These are phyloP conservation scores for Exsudoporus frostii DNA, from an alignment of 768 basidiomycete genomes.

Conservation along the genomic window DNA sequence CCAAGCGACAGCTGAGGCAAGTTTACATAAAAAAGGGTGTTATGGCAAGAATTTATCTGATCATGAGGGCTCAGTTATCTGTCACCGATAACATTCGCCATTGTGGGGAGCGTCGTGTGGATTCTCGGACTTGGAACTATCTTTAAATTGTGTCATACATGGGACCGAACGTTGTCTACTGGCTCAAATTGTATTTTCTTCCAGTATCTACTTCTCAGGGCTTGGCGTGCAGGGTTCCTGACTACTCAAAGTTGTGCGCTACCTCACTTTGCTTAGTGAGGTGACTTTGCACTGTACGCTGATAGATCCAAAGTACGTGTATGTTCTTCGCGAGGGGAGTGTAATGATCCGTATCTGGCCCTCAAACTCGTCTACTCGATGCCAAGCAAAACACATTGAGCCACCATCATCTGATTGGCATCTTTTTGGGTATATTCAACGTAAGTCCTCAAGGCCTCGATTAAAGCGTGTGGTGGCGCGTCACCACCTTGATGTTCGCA, in stretches of 20 bases:
- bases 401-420: neutral
- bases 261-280: neutral
- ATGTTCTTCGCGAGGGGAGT: neutral
- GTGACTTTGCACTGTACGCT: neutral
- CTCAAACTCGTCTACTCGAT: neutral
- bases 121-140: neutral
- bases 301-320: neutral
- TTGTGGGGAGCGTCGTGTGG: too few species aligned
- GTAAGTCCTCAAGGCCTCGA: too few species aligned
- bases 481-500: neutral
- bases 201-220: too few species aligned
- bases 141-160: neutral
- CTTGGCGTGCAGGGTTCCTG: too few species aligned
- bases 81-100: too few species aligned
- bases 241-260: neutral
- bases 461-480: neutral
- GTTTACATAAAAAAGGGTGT: neutral
- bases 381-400: too few species aligned
- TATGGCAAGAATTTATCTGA: too few species aligned
- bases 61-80: too few species aligned
- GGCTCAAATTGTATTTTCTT: neutral
- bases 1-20: neutral
- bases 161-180: neutral
- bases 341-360: neutral
- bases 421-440: neutral